Conservation (phyloP, 805 yeast species). For the Metschnikowia continentalis region DNA sequence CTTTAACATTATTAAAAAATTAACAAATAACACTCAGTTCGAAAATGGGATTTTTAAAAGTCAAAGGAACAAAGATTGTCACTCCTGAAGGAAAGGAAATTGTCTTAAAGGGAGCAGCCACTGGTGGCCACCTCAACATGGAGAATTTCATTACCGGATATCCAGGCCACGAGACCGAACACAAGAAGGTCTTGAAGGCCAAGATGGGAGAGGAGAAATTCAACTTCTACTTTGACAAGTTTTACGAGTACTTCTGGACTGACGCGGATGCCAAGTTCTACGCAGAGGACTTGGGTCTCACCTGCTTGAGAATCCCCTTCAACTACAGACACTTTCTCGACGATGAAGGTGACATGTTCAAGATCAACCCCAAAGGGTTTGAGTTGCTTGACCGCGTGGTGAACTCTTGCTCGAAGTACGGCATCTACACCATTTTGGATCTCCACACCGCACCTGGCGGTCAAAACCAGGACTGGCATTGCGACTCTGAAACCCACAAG, state of each 20-base stretch:
- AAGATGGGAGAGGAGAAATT: conserved; percentile 46
- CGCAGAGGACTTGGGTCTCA: conserved; percentile 36
- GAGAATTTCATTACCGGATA: conserved; percentile 55
- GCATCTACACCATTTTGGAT: conserved; percentile 47
- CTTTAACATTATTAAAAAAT: not conserved
- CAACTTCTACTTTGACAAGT: conserved; percentile 47
- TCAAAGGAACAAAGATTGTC: conserved; percentile 46
- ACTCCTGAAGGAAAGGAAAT: conserved; percentile 36
- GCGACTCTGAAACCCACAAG: conserved; percentile 45
- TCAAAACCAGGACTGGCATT: conserved; percentile 54
- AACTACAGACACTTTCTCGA: conserved; percentile 49
- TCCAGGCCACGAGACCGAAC: conserved; percentile 52
- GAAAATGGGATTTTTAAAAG: conserved; percentile 30
- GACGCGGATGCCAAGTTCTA: conserved; percentile 47
- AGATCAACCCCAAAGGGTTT: conserved; percentile 43
- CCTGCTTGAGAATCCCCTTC: conserved; percentile 49
- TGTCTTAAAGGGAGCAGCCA: conserved; percentile 46
- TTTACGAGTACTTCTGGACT: conserved; percentile 53
- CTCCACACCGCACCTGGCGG: conserved; percentile 52
- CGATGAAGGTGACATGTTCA: conserved; percentile 41
- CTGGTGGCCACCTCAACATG: conserved; percentile 52
- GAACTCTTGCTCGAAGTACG: conserved; percentile 42
- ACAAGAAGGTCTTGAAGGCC: conserved; percentile 36
- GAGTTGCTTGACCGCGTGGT: conserved; percentile 40
- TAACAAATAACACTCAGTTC: not conserved